Evolutionary conservation across 345 rosid species (phyloP).

Genomic region (Lenwebbia sp.): DNA sequence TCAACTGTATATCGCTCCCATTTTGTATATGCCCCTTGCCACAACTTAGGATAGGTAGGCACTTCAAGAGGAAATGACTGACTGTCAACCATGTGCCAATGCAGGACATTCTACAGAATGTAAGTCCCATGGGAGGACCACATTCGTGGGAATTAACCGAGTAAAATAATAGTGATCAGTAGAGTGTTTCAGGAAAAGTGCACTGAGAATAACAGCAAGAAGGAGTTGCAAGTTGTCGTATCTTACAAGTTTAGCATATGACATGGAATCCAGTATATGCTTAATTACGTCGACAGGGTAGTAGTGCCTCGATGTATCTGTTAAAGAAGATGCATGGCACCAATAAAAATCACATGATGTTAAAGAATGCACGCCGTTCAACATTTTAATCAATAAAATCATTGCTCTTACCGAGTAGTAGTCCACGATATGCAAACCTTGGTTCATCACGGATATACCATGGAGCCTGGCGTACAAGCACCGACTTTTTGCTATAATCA

Average conservation of each 20-base stretch:
- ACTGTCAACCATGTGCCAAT: constrained; percentile 95
- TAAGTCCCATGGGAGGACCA: constrained; percentile 21
- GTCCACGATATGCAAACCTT: constrained; percentile 81
- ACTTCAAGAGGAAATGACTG: constrained; percentile 88
- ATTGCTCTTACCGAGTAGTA: constrained; percentile 49
- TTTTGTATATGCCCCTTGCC: constrained; percentile 85
- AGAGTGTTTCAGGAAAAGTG: not conserved
- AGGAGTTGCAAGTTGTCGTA: constrained; percentile 3
- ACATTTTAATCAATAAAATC: not conserved
- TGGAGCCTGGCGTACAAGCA: constrained; percentile 62
- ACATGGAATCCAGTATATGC: constrained; percentile 83
- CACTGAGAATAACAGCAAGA: not conserved
- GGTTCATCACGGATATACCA: constrained; percentile 87
- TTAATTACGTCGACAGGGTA: constrained; percentile 67
- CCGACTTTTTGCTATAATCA: constrained; percentile 60
- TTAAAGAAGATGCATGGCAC: constrained; percentile 3
- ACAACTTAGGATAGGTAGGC: constrained; percentile 73
- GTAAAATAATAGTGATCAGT: not conserved
- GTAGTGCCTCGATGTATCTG: constrained; percentile 94
- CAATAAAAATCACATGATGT: not conserved
- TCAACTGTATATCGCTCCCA: constrained; percentile 91
- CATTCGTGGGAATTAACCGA: not conserved
- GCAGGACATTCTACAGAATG: constrained; percentile 80
- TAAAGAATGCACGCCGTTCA: not conserved
- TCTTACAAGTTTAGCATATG: constrained; percentile 92